Conservation (phyloP, 257 asterid species). For the Verbena officinalis region DNA sequence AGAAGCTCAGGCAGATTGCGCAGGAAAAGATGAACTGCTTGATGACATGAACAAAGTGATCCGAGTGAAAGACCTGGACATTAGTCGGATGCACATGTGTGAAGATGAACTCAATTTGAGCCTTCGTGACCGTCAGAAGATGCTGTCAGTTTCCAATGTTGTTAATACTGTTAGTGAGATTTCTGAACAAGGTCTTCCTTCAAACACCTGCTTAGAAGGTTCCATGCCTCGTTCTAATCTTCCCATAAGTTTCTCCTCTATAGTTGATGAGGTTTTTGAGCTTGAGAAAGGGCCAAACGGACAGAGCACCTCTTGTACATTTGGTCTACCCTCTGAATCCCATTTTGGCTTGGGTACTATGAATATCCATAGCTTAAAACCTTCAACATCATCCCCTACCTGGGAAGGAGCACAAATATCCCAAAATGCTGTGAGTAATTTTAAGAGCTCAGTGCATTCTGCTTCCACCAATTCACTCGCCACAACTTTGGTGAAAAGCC, state of each 20-base stretch:
- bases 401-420: constrained; percentile 64
- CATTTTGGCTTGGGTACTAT: constrained; percentile 54
- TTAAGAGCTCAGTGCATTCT: constrained; percentile 60
- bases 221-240: constrained; percentile 47
- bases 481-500: constrained; percentile 53
- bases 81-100: constrained; percentile 73
- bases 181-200: constrained; percentile 55
- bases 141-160: constrained; percentile 45
- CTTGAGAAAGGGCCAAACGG: constrained; percentile 83
- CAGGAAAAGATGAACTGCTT: constrained; percentile 62
- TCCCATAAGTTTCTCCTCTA: constrained; percentile 66
- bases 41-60: constrained; percentile 62
- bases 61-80: constrained; percentile 70
- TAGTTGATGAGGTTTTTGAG: constrained; percentile 94
- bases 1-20: constrained; percentile 73
- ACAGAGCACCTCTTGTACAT: constrained; percentile 51
- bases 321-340: constrained; percentile 55
- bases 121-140: constrained; percentile 63
- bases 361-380: constrained; percentile 49
- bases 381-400: constrained; percentile 63
- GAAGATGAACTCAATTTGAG: constrained; percentile 87
- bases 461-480: constrained; percentile 62
- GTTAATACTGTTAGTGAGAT: constrained; percentile 39
- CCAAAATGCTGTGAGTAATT: constrained; percentile 46
- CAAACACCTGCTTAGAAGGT: constrained; percentile 52